Percentiles rank a stretch among this genome's conserved stretches.
Evolutionary conservation across 129 eudicot genomes (phyloP).

Genomic region (Logfia minima): DNA sequence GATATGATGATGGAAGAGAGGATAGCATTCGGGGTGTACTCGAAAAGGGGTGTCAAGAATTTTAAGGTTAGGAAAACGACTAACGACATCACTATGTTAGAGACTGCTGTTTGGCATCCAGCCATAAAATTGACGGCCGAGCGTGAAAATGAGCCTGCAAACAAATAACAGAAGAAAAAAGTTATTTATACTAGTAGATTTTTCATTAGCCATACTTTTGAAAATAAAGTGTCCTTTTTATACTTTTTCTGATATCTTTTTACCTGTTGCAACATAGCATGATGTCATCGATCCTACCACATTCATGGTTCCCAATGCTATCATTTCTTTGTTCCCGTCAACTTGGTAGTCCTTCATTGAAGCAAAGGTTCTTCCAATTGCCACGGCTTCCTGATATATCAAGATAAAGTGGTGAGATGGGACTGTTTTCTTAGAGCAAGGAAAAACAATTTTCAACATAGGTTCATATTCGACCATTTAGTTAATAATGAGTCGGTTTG

Average conservation of each 20-base stretch:
- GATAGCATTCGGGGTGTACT: conserved; percentile 91
- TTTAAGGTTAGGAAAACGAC: conserved; percentile 58
- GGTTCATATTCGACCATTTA: not conserved
- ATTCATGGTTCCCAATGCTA: conserved; percentile 84
- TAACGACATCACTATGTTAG: conserved; percentile 71
- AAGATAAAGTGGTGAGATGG: not conserved
- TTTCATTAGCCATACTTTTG: not conserved
- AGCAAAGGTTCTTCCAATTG: conserved; percentile 91
- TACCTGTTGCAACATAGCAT: conserved; percentile 84
- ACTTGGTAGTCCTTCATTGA: conserved; percentile 77
- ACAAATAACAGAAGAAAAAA: conserved; percentile 10
- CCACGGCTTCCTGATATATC: conserved; percentile 71
- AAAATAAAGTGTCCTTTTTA: not conserved
- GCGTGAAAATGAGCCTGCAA: conserved; percentile 73
- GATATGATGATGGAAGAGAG: conserved; percentile 87
- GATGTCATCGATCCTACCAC: conserved; percentile 84
- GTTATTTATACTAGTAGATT: not conserved
- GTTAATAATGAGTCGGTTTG: not conserved
- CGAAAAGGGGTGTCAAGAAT: conserved; percentile 75
- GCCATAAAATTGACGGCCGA: conserved; percentile 85
- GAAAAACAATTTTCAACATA: not conserved
- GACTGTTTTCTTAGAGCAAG: not conserved
- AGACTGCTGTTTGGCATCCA: conserved; percentile 76
- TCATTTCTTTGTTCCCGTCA: conserved; percentile 89
- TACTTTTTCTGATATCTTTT: not conserved